These are phyloP conservation scores for Saturnispora saitoi DNA, from an alignment of 805 yeast genomes.

Conservation along the genomic window DNA sequence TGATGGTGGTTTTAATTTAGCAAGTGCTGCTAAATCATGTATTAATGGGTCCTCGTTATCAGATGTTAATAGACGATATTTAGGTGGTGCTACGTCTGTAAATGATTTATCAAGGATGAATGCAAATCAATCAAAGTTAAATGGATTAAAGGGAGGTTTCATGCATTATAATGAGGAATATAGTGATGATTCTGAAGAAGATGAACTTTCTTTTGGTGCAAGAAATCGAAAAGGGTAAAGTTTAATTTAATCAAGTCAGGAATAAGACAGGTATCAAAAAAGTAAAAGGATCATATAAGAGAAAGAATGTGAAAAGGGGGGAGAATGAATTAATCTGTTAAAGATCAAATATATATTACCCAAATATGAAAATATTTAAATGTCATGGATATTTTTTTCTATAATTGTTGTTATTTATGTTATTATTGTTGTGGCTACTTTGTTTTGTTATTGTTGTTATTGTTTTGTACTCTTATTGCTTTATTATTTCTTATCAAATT, in stretches of 20 bases:
- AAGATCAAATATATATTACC: background rate
- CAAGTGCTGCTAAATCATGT: constrained; percentile 3
- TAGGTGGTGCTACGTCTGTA: background rate
- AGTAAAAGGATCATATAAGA: background rate
- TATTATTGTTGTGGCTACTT: no score
- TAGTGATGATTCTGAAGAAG: constrained; percentile 4
- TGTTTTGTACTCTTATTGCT: background rate
- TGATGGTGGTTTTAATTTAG: constrained; percentile 6
- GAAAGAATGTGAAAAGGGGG: background rate
- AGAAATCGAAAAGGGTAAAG: background rate
- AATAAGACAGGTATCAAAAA: background rate
- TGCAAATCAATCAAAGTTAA: background rate
- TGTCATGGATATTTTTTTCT: background rate
- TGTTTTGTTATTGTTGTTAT: background rate
- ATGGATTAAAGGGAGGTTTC: background rate
- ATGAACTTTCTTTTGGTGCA: constrained; percentile 7
- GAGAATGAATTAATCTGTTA: background rate
- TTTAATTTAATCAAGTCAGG: background rate
- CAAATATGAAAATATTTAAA: background rate
- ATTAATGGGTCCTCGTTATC: constrained; percentile 4
- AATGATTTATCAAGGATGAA: constrained; percentile 5
- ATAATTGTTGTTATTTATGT: no score
- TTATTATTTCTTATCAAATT: background rate
- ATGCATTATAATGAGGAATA: background rate
- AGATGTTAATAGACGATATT: constrained; percentile 4